Conservation (phyloP, 1,139 yeast genomes). For the Diutina rugosa region DNA sequence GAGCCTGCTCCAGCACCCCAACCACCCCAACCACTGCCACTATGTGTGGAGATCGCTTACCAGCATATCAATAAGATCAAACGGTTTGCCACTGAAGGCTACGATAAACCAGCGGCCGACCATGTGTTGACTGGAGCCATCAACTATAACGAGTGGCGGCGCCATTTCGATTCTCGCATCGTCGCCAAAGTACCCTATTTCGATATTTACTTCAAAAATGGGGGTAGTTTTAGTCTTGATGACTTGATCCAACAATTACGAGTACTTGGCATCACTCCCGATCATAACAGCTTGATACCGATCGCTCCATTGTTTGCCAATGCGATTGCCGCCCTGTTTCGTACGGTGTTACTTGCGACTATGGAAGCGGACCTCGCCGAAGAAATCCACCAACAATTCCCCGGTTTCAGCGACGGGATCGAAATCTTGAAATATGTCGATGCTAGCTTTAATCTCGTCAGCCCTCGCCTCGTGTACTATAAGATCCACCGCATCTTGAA, state of each 20-base stretch:
- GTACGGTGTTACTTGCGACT: not conserved
- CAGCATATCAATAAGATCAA: not conserved
- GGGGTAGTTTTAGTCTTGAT: not conserved
- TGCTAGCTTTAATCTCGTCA: not conserved
- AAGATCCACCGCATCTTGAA: not conserved
- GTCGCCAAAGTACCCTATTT: not conserved
- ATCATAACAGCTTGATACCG: not conserved
- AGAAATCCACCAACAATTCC: not conserved
- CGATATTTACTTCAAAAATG: not conserved
- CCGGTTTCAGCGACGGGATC: not conserved
- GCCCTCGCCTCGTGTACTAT: not conserved
- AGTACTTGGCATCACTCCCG: not conserved
- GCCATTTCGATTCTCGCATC: not conserved
- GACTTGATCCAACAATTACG: not conserved
- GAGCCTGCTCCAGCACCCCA: not conserved
- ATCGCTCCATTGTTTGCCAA: not conserved
- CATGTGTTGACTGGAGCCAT: not conserved
- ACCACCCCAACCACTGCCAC: not conserved
- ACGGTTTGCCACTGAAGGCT: not conserved
- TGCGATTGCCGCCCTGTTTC: not conserved
- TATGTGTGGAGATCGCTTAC: not conserved
- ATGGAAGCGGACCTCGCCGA: not conserved
- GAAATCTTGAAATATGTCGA: not conserved
- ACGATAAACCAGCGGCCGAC: not conserved
- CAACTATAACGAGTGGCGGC: not conserved